Percentiles rank a stretch among this genome's conserved stretches.
Evolutionary conservation across 2,329 filamentous ascomycete species (phyloP).

Genomic region (Rugonectria rugulosa): DNA sequence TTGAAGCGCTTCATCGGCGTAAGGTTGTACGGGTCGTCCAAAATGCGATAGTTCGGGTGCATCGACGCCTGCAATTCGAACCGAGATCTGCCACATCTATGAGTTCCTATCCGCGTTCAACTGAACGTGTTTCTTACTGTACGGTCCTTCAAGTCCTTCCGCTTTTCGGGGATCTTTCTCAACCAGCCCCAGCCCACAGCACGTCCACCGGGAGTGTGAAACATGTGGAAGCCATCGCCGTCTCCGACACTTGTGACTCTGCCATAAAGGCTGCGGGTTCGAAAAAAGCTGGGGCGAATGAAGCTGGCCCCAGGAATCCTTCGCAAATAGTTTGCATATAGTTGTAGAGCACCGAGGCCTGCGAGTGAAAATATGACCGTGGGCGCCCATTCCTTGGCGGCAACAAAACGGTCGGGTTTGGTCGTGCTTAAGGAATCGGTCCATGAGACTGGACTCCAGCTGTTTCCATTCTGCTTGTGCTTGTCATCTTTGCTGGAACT

Average conservation of each 20-base stretch:
- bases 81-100: slow-evolving; percentile 69
- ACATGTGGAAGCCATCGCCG: slow-evolving; percentile 94
- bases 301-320: slow-evolving; percentile 81
- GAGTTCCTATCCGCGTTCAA: slow-evolving; percentile 17
- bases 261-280: slow-evolving; percentile 79
- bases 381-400: slow-evolving; percentile 51
- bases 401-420: slow-evolving; percentile 41
- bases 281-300: slow-evolving; percentile 78
- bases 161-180: slow-evolving; percentile 74
- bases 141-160: slow-evolving; percentile 73
- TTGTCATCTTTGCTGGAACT: slow-evolving; percentile 33
- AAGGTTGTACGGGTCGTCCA: slow-evolving; percentile 86
- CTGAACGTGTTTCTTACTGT: slow-evolving; percentile 65
- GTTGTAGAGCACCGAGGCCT: slow-evolving; percentile 48
- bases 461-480: slow-evolving; percentile 28
- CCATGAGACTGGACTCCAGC: slow-evolving; percentile 46
- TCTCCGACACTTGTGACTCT: slow-evolving; percentile 93
- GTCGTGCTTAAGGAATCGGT: slow-evolving; percentile 43
- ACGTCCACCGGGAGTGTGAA: slow-evolving; percentile 91
- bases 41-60: slow-evolving; percentile 95
- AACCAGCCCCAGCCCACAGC: slow-evolving; percentile 93
- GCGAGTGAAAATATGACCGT: slow-evolving; percentile 48
- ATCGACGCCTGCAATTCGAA: slow-evolving; percentile 91
- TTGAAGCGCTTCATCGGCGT: slow-evolving; percentile 77
- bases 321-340: slow-evolving; percentile 81